Percentiles rank a stretch among this genome's conserved stretches.
Conservation (phyloP, 768 basidiomycete genomes). For the Tylopilus rubrobrunneus region DNA sequence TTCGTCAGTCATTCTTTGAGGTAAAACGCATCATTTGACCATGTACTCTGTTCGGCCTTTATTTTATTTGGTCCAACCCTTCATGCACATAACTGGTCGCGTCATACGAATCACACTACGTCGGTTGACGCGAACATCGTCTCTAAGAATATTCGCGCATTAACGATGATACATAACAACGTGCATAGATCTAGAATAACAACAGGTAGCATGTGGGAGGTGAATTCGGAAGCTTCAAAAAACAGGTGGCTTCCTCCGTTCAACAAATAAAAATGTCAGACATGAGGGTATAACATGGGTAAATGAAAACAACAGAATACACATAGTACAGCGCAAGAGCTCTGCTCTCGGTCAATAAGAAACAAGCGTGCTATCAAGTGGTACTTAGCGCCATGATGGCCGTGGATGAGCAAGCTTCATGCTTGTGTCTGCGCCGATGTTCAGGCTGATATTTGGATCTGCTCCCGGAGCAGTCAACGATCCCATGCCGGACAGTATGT, state of each 20-base stretch:
- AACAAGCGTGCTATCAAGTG: conserved; percentile 1
- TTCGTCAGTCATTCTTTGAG: conserved; percentile 92
- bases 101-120: not conserved
- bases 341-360: conserved; percentile 7
- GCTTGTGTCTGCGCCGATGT: conserved; percentile 43
- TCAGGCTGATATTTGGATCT: conserved; percentile 39
- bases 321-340: conserved; percentile 18
- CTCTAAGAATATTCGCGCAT: conserved; percentile 8
- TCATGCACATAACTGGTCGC: not conserved
- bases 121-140: not conserved
- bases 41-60: conserved; percentile 1
- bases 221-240: not conserved
- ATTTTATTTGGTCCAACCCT: not conserved
- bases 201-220: conserved; percentile 20
- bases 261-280: conserved; percentile 6
- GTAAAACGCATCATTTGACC: conserved; percentile 80
- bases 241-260: conserved; percentile 6
- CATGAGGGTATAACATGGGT: conserved; percentile 16
- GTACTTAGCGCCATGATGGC: conserved; percentile 57
- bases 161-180: conserved; percentile 20
- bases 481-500: conserved; percentile 29
- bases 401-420: conserved; percentile 37
- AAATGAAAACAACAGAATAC: conserved; percentile 8
- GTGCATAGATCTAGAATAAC: conserved; percentile 27
- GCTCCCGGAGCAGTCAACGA: conserved; percentile 29